Percentiles rank a stretch among this genome's conserved stretches.
Evolutionary conservation across 495 filamentous ascomycete species (phyloP).

Genomic region (Xylaria scruposa): DNA sequence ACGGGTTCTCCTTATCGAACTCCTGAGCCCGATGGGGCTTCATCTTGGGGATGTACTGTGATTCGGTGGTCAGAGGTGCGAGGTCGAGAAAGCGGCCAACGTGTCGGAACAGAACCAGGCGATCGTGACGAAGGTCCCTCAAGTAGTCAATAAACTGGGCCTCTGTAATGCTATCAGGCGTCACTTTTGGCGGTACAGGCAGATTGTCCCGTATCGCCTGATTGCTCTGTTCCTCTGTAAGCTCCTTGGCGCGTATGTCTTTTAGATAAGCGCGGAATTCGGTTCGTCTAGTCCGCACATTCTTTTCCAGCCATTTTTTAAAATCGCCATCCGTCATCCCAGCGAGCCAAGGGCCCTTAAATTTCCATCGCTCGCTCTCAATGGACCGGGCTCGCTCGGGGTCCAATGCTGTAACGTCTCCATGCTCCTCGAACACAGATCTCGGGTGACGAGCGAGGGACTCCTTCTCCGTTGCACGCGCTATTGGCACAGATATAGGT

Average conservation of each 20-base stretch:
- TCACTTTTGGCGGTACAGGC: slow-evolving; percentile 34
- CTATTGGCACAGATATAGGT: slow-evolving; percentile 59
- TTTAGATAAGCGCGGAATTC: slow-evolving; percentile 70
- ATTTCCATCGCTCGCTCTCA: slow-evolving; percentile 69
- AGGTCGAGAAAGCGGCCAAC: slow-evolving; percentile 65
- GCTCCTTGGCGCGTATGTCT: slow-evolving; percentile 49
- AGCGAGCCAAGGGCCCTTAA: slow-evolving; percentile 80
- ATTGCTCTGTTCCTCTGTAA: slow-evolving; percentile 56
- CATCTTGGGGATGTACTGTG: slow-evolving; percentile 27
- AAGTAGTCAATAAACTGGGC: slow-evolving; percentile 66
- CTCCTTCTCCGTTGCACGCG: slow-evolving; percentile 34
- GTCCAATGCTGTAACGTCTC: slow-evolving; percentile 56
- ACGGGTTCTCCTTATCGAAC: slow-evolving; percentile 46
- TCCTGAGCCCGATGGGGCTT: slow-evolving; percentile 28
- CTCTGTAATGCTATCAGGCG: slow-evolving; percentile 58
- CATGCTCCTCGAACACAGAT: slow-evolving; percentile 66
- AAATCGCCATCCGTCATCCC: slow-evolving; percentile 79
- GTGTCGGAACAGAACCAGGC: slow-evolving; percentile 51
- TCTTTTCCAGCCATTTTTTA: slow-evolving; percentile 63
- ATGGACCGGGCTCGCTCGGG: slow-evolving; percentile 38
- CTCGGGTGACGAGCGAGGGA: slow-evolving; percentile 2
- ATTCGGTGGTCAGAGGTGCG: slow-evolving; percentile 39
- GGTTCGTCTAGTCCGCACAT: slow-evolving; percentile 63
- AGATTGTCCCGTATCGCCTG: slow-evolving; percentile 34
- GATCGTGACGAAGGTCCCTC: slow-evolving; percentile 62